Evolutionary conservation across 148 eudicot species (phyloP).

Genomic region (Cornus controversa): DNA sequence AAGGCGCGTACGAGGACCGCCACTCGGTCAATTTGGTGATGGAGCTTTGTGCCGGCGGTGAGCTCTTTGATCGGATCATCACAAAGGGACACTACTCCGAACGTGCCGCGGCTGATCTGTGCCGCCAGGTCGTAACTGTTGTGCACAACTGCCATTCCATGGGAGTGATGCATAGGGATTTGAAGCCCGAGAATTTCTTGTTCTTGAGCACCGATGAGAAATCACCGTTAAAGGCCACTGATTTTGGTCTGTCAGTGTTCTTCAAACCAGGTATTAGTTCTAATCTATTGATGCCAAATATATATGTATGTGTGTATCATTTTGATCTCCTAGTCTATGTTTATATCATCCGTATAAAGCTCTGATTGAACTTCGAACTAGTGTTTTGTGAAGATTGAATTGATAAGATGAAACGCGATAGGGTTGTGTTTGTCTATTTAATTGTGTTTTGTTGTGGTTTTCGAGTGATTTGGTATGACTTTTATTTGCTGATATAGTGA

Average conservation of each 20-base stretch:
- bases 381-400: not conserved
- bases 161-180: slow-evolving; percentile 98
- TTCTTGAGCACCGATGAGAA: slow-evolving; percentile 53
- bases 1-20: slow-evolving; percentile 77
- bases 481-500: not conserved
- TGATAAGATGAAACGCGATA: not conserved
- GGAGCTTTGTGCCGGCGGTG: slow-evolving; percentile 96
- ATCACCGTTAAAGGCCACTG: slow-evolving; percentile 93
- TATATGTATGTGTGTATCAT: not conserved
- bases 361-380: not conserved
- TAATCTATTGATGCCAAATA: not conserved
- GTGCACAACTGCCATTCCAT: slow-evolving; percentile 86
- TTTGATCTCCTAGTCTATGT: not conserved
- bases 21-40: slow-evolving; percentile 82
- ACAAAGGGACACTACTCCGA: slow-evolving; percentile 91
- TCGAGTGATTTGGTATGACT: not conserved
- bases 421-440: not conserved
- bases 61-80: slow-evolving; percentile 89
- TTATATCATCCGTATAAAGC: not conserved
- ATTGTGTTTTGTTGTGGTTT: not conserved
- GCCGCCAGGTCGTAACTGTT: slow-evolving; percentile 81
- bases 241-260: slow-evolving; percentile 87
- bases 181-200: slow-evolving; percentile 95
- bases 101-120: slow-evolving; percentile 76
- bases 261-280: slow-evolving; percentile 61